Base-by-base conservation (phyloP, 345 rosid species). In the Brassica carinata region DNA sequence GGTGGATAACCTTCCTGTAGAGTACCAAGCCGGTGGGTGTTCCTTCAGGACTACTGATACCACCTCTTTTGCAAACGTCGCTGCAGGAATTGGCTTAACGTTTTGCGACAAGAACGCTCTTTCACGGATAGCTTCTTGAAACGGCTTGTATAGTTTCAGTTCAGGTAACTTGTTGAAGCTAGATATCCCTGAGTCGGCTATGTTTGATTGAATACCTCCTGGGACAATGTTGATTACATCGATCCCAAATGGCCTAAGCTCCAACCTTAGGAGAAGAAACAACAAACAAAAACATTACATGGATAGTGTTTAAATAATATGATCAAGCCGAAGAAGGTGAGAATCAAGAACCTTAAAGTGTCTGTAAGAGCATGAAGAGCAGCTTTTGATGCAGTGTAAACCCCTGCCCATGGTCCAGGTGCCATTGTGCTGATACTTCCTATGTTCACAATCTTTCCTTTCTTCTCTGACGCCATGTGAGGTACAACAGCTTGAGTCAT, bases 281-380 rank as follows among this genome's bases (percentile, higher is more conserved):
- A 70, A 45, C 9, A 6, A n/a, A n/a, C n/a, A n/a, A n/a, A 65
- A 10, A 26, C 66, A 78, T 4, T 7, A 18, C n/a, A 51, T 36
- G n/a, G n/a, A n/a, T n/a, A n/a, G n/a, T n/a, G n/a, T n/a, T n/a
- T n/a, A n/a, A n/a, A n/a, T n/a, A n/a, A n/a, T n/a, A n/a, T n/a
- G n/a, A n/a, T n/a, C n/a, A n/a, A n/a, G n/a, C n/a, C n/a, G n/a
- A n/a, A 67, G 48, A 17, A 68, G 67, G 59, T 58, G 69, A 57
- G 10, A 33, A 19, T 27, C 0, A 1, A 48, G 15, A 67, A 92
- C 98, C 97, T 91, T 85, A 92, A 71, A 36, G 96, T 87, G 73
- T 95, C 97, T 9, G 97, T 90, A 61, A 93, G 72, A 7, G 96
- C 84, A 84, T 95, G 97, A 74, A 95, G 85, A 70, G 99, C 94